A percentile compares a stretch with the other conserved stretches of the same genome.
Conservation (phyloP, 2,329 filamentous ascomycete genomes). For the Colletotrichum sp. region DNA sequence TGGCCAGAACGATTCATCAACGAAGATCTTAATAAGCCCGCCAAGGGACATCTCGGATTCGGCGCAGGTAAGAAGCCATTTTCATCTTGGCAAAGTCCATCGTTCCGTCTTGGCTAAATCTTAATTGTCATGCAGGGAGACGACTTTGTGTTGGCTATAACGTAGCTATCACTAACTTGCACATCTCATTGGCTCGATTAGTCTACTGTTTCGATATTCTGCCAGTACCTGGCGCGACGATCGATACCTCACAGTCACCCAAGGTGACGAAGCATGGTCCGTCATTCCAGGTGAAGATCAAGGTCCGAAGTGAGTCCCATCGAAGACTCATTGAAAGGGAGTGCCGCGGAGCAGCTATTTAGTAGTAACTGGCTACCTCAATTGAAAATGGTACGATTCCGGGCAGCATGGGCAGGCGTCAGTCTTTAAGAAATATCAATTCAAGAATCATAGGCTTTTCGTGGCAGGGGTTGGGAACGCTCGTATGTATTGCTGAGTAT, state of each 20-base stretch:
- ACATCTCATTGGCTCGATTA: background rate
- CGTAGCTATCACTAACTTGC: fast-evolving
- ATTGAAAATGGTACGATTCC: no score
- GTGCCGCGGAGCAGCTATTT: background rate
- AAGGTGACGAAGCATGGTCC: background rate
- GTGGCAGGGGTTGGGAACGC: fast-evolving
- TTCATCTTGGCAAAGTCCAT: background rate
- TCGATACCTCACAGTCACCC: background rate
- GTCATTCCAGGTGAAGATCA: background rate
- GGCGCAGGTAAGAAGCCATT: background rate
- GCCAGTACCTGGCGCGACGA: background rate
- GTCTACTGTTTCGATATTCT: background rate
- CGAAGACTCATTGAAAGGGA: background rate
- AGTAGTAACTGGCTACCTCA: background rate
- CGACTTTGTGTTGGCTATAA: background rate
- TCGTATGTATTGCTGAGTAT: no score
- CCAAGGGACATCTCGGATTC: background rate
- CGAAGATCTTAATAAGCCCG: background rate
- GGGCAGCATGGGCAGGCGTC: no score
- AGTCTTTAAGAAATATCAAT: background rate
- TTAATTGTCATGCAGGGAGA: background rate
- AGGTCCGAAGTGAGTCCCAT: background rate
- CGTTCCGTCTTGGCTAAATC: background rate
- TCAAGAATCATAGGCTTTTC: background rate
- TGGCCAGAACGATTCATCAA: background rate